Base-by-base conservation (phyloP, 257 asterid species). In the Primulina eburnea region DNA sequence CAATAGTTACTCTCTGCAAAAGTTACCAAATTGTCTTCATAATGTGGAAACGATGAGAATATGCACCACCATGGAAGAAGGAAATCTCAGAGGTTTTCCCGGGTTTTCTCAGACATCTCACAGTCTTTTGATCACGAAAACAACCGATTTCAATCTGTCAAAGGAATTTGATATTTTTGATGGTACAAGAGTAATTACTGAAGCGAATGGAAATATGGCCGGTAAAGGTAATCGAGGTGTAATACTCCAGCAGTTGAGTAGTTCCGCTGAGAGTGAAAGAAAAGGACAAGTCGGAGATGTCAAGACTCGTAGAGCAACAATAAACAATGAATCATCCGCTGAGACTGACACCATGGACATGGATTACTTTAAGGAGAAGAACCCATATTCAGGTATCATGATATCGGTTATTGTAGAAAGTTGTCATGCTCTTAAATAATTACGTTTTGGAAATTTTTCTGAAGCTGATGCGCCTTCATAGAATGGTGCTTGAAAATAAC, bases 311-410 rank as follows among this genome's bases (percentile, higher is more conserved):
- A 76, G 77, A 71, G 75, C 32, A 69, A 73, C 77, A 64, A 29
- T 68, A 60, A 82, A 63, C 76, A 82, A 84, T 69, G 97, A 88
- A 60, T 85, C 92, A n/a, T 88, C 92, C 8, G 92, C 96, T 71
- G 97, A 88, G 62, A 90, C 92, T 24, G 82, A 79, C 79, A 78
- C 83, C 70, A 72, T 86, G 89, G 88, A 83, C 60, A 77, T 84
- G 76, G 84, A 79, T 75, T 73, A 68, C 28, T 64, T 70, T 9
- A 82, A 71, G 64, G 83, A 77, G 71, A 87, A 75, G 74, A 73
- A 75, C 55, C 74, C 38, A 40, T 68, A 63, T 56, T 72, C 78
- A 20, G 86, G 95, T 92, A 76, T 43, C 3, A 35, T 38, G 30
- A 2, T 34, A 11, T 67, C 10, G 53, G 16, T 67, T 17, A 3